Percentiles rank a stretch among this genome's conserved stretches.
Evolutionary conservation across 805 yeast species (phyloP).

Genomic region (Hanseniaspora guilliermondii): DNA sequence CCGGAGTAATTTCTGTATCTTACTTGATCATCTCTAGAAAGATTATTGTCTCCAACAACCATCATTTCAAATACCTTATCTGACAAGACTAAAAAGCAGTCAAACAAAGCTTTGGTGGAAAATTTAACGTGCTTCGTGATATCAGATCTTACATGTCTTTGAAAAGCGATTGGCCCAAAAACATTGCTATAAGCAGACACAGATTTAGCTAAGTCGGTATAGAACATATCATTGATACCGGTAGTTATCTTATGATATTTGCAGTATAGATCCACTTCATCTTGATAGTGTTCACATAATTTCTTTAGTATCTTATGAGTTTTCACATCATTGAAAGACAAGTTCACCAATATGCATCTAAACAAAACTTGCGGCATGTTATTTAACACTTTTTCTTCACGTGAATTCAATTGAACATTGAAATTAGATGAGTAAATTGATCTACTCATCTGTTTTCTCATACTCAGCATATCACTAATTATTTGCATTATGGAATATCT

Average conservation of each 20-base stretch:
- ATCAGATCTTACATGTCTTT: constrained; percentile 46
- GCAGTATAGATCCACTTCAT: constrained; percentile 23
- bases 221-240: constrained; percentile 21
- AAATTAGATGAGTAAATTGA: constrained; percentile 21
- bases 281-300: constrained; percentile 26
- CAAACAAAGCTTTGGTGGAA: constrained; percentile 23
- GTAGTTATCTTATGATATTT: constrained; percentile 18
- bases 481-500: constrained; percentile 32
- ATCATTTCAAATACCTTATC: constrained; percentile 22
- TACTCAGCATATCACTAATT: constrained; percentile 23
- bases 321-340: constrained; percentile 41
- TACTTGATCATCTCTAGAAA: constrained; percentile 29
- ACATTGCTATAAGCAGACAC: constrained; percentile 43
- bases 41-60: constrained; percentile 16
- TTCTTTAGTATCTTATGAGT: constrained; percentile 37
- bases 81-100: constrained; percentile 30
- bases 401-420: constrained; percentile 19
- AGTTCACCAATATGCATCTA: constrained; percentile 37
- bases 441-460: constrained; percentile 26
- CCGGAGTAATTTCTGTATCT: constrained; percentile 61
- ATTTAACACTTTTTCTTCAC: constrained; percentile 25
- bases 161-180: constrained; percentile 61
- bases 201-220: constrained; percentile 31
- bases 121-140: constrained; percentile 21
- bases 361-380: constrained; percentile 34